phyloP scores from a whole-genome alignment of 1,284 basidiomycete genomes.

The Lentinula novae-zelandiae region DNA sequence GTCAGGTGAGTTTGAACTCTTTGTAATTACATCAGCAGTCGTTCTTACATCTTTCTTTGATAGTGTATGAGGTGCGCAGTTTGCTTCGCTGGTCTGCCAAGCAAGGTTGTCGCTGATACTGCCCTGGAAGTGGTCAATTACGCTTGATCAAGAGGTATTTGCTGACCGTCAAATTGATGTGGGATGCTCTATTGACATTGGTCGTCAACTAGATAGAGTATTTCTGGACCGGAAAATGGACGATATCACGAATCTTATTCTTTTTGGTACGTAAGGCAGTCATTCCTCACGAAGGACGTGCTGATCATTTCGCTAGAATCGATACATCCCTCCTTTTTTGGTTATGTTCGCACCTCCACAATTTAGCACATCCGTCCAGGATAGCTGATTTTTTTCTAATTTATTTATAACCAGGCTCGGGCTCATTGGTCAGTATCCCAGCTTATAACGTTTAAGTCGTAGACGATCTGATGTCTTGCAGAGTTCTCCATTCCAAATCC shows the following conservation, averaged over 20 bases:
- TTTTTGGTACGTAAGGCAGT: slow-evolving; percentile 25
- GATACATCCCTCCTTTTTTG: slow-evolving; percentile 24
- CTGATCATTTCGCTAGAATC: slow-evolving; percentile 25
- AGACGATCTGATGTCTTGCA: slow-evolving; percentile 4
- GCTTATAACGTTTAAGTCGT: neutral
- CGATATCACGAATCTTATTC: slow-evolving; percentile 30
- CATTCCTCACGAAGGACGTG: neutral
- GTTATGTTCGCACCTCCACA: slow-evolving; percentile 9
- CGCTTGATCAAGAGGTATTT: slow-evolving; percentile 33
- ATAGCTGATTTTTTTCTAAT: slow-evolving; percentile 10
- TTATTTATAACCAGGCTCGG: slow-evolving; percentile 18
- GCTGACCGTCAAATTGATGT: neutral
- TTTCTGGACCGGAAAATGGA: slow-evolving; percentile 35
- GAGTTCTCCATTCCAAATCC: slow-evolving; percentile 24
- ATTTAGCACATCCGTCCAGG: neutral
- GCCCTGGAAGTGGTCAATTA: slow-evolving; percentile 29
- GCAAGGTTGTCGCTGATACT: slow-evolving; percentile 19
- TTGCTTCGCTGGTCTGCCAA: neutral
- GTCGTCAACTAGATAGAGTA: slow-evolving; percentile 25
- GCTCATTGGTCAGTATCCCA: slow-evolving; percentile 8
- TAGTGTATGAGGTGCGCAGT: slow-evolving; percentile 16
- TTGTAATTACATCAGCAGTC: neutral
- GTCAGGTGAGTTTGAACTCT: slow-evolving; percentile 20
- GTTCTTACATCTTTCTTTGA: neutral
- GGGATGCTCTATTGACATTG: neutral